Base-by-base conservation (phyloP, 169 alveolate species). In the Eimeria acervulina region DNA sequence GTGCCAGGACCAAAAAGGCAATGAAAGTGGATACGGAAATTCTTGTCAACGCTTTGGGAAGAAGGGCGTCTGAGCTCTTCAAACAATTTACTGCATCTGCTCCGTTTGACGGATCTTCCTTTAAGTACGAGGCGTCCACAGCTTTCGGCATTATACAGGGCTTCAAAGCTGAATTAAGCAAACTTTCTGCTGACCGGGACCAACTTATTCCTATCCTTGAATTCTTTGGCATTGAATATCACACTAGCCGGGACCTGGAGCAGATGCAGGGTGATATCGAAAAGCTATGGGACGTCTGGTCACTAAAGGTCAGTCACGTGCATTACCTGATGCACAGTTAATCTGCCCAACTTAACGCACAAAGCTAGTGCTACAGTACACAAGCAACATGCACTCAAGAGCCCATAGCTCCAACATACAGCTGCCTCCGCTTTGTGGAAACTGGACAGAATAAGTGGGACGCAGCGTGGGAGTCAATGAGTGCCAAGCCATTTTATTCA, bases 361-460 rank as follows among this genome's bases (percentile, higher is more conserved):
- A 17, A 38, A 72, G 83, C 36, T 63, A 63, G 80, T 33, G 15
- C 51, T 15, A 17, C 51, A 72, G 5, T 72, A 5, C 51, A 33
- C 1, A 72, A 1, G 52, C 17, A 31, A 66, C n/a, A 72, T 36
- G 15, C 47, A 36, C 19, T 12, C 83, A 72, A 42, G 23, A 42
- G 59, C 21, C 26, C 17, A 8, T 3, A 47, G 3, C 38, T 4
- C 28, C 17, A 0, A 26, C 44, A 7, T 44, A 17, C 42, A 40
- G 8, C 28, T 44, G 68, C 51, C 1, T 80, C 59, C n/a, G 66
- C 89, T 15, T 6, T 80, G 66, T 47, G 68, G 42, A 80, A 23
- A 80, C 52, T 87, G 63, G 63, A 23, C 93, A 93, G 95, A 84
- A 89, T 28, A 95, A 96, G n/a, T 96, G 96, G 96, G 96, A 96